Base-by-base conservation (phyloP, 495 filamentous ascomycete species). In the Penicillium pulvis region DNA sequence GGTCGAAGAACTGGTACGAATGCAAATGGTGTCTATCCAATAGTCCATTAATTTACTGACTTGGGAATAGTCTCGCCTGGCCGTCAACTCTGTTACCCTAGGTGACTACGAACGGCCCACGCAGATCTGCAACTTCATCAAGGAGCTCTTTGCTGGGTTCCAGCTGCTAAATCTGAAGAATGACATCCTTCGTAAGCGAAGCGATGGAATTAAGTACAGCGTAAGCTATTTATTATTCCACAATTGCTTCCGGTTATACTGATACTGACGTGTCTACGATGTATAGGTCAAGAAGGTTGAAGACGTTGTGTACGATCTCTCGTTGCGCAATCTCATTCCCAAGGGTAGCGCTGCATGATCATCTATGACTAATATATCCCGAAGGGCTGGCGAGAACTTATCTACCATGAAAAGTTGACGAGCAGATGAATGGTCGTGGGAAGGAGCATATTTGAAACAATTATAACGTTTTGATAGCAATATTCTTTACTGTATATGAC, bases 81-180 rank as follows among this genome's bases (percentile, higher is more conserved):
- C 93, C n/a, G 90, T 93, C 77, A 98, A 98, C 76, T 89, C 90
- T 2, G 94, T 98, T 63, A 98, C 93, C 0, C 79, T 97, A 41
- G 92, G 92, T 47, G 93, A 98, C 75, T 92, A 89, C 58, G 77
- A 83, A 33, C 82, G 93, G 30, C 93, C 94, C 26, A 77, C 92
- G 50, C 83, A 89, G 71, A 96, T 98, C 71, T 89, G 89, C 66
- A 81, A 83, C 57, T 98, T 98, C 70, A 87, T 97, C 77, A 97
- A 97, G 77, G 92, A 98, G 66, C 75, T 98, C 14, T 92, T 96
- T 57, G 90, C 92, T 7, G 93, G 92, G 6, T 98, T 98, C 75
- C 95, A 98, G 81, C 82, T 98, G 44, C 81, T 98, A 59, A 97
- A 98, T 68, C 75, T 98, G 57, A 98, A 98, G 83, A 98, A 98